Percentiles rank a stretch among this genome's conserved stretches.
These are phyloP conservation scores for Aspergillus aculeatus DNA, from an alignment of 2,329 filamentous ascomycete genomes.

Conservation along the genomic window DNA sequence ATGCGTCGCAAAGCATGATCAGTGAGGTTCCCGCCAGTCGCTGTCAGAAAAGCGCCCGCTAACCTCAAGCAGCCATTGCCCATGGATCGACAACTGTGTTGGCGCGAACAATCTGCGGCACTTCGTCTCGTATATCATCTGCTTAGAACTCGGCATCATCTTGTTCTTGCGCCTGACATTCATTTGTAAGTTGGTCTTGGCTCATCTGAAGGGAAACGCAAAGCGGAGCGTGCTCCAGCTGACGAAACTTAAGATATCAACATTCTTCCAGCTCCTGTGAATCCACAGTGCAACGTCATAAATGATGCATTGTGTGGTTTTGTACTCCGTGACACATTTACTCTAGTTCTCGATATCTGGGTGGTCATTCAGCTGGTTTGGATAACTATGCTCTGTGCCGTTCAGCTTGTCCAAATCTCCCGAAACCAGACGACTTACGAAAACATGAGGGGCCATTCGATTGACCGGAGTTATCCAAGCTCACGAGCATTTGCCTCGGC, in stretches of 20 bases:
- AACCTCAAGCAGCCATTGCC: conserved; percentile 71
- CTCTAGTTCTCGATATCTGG: conserved; percentile 77
- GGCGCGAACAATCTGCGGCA: conserved; percentile 95
- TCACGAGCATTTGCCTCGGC: conserved; percentile 62
- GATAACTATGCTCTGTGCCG: conserved; percentile 95
- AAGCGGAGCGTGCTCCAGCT: not conserved
- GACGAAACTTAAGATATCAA: conserved; percentile 57
- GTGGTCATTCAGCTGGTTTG: conserved; percentile 80
- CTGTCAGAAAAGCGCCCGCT: not conserved
- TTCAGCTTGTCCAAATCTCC: conserved; percentile 89
- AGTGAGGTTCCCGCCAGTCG: conserved; percentile 60
- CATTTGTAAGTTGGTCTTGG: conserved; percentile 57
- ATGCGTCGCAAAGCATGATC: conserved; percentile 94
- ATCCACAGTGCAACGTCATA: conserved; percentile 67
- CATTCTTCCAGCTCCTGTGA: conserved; percentile 52
- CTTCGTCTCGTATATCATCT: conserved; percentile 86
- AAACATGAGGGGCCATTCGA: conserved; percentile 81
- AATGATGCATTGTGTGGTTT: conserved; percentile 72
- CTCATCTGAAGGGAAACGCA: not conserved
- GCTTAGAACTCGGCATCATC: conserved; percentile 71
- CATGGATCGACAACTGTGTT: conserved; percentile 96
- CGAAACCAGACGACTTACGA: conserved; percentile 95
- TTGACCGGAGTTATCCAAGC: conserved; percentile 53
- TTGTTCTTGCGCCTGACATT: conserved; percentile 70
- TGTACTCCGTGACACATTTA: conserved; percentile 79